A percentile compares a stretch with the other conserved stretches of the same genome.
Evolutionary conservation across 2,329 filamentous ascomycete species (phyloP).

Genomic region (Mycosphaerella sp.): DNA sequence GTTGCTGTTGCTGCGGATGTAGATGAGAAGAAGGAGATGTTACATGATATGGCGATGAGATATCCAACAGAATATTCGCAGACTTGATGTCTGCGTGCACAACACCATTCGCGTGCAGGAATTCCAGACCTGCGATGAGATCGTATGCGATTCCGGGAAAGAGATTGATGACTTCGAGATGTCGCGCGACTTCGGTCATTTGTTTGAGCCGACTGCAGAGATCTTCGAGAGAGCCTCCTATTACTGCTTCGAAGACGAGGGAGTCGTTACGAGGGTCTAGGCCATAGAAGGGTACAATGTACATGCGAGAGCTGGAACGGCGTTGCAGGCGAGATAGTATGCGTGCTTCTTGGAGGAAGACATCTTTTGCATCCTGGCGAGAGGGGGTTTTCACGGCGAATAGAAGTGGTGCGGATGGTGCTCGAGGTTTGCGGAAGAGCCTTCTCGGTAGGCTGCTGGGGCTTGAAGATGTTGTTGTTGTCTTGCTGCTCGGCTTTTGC

Average conservation of each 20-base stretch:
- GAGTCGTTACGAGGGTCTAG: constrained; percentile 28
- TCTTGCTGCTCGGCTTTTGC: constrained; percentile 16
- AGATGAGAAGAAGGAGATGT: too few species aligned
- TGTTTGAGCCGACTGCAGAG: constrained; percentile 27
- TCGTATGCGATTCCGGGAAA: constrained; percentile 39
- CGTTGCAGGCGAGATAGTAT: constrained; percentile 30
- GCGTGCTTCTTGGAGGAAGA: constrained; percentile 34
- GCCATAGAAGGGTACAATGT: constrained; percentile 34
- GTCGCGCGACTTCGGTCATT: constrained; percentile 33
- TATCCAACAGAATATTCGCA: constrained; percentile 40
- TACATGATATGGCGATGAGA: constrained; percentile 16
- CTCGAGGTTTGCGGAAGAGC: constrained; percentile 12
- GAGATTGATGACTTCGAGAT: constrained; percentile 33
- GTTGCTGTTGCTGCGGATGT: constrained; percentile 8
- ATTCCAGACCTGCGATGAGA: constrained; percentile 39
- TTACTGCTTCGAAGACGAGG: constrained; percentile 33
- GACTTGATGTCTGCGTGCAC: constrained; percentile 46
- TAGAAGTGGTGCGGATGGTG: constrained; percentile 17
- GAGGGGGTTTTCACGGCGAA: constrained; percentile 34
- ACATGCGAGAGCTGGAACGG: constrained; percentile 19
- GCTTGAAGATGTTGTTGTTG: constrained; percentile 21
- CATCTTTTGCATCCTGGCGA: constrained; percentile 30
- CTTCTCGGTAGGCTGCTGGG: constrained; percentile 15
- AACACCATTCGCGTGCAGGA: constrained; percentile 38
- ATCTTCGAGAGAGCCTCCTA: constrained; percentile 31